Percentiles rank a stretch among this genome's conserved stretches.
Evolutionary conservation across 345 rosid genomes (phyloP).

Genomic region (Capsella bursapastoris): DNA sequence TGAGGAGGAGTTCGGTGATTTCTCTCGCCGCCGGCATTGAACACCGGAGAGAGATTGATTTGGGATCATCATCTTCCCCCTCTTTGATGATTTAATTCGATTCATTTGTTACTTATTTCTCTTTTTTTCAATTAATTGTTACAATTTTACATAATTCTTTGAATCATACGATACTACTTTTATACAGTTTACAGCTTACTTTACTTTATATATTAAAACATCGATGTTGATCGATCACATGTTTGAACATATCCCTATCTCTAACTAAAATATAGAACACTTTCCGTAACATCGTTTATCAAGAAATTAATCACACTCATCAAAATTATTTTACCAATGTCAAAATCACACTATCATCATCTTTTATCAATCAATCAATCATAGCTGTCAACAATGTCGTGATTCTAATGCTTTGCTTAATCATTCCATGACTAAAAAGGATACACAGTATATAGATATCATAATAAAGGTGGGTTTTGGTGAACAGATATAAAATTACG

Average conservation of each 20-base stretch:
- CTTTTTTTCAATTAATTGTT: not conserved
- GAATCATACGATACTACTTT: too few relatives aligned
- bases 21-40: slow-evolving; percentile 13
- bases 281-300: too few relatives aligned
- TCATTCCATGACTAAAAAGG: not conserved
- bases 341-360: not conserved
- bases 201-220: too few relatives aligned
- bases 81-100: not conserved
- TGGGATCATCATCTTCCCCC: not conserved
- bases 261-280: too few relatives aligned
- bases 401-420: not conserved
- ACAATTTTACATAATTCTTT: not conserved
- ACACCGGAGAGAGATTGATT: not conserved
- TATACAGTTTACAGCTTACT: too few relatives aligned
- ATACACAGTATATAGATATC: not conserved
- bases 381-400: not conserved
- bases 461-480: not conserved
- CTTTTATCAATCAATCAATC: not conserved
- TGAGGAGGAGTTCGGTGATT: slow-evolving; percentile 49
- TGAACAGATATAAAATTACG: not conserved
- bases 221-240: too few relatives aligned
- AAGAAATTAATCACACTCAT: too few relatives aligned
- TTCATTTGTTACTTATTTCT: slow-evolving; percentile 7
- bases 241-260: too few relatives aligned
- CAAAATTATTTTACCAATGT: not conserved